Percentiles rank a stretch among this genome's conserved stretches.
Evolutionary conservation across 1,139 yeast genomes (phyloP).

Genomic region (Yamadazyma triangularis): DNA sequence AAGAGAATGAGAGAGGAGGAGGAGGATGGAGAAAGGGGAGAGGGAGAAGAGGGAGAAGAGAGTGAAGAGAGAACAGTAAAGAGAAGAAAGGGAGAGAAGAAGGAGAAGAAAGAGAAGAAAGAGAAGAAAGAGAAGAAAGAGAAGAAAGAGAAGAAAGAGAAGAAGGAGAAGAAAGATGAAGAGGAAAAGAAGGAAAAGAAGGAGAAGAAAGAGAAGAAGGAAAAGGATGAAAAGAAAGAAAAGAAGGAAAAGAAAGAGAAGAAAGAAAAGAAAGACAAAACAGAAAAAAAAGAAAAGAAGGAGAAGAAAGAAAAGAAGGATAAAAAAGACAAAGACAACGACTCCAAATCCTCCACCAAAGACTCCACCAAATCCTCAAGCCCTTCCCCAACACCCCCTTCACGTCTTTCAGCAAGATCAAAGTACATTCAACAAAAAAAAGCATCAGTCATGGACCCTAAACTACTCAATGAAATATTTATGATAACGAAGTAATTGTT

Average conservation of each 20-base stretch:
- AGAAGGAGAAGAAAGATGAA: constrained; percentile 7
- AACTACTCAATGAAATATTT: constrained; percentile 86
- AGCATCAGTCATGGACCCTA: constrained; percentile 85
- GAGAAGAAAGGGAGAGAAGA: constrained; percentile 20
- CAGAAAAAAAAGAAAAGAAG: constrained; percentile 14
- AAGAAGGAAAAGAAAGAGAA: constrained; percentile 18
- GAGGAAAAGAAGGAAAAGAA: constrained; percentile 15
- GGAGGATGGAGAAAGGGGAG: constrained; percentile 14
- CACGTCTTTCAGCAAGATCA: constrained; percentile 75
- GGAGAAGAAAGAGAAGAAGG: constrained; percentile 19
- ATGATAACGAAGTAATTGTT: constrained; percentile 57
- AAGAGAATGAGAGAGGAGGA: constrained; percentile 32
- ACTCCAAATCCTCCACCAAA: too few species aligned
- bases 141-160: constrained; percentile 17
- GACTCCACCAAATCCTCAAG: neutral
- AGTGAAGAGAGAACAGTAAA: constrained; percentile 14
- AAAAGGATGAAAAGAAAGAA: constrained; percentile 19
- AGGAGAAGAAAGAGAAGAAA: constrained; percentile 20
- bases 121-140: constrained; percentile 17
- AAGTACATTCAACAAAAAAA: constrained; percentile 84
- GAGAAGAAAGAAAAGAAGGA: constrained; percentile 26
- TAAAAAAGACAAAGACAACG: constrained; percentile 22
- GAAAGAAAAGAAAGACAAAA: constrained; percentile 22
- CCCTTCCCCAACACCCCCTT: constrained; percentile 6
- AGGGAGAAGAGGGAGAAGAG: constrained; percentile 14